These are phyloP conservation scores for Paraglomus brasilianum DNA, from an alignment of 192 early-diverging fungal genomes.

Conservation along the genomic window DNA sequence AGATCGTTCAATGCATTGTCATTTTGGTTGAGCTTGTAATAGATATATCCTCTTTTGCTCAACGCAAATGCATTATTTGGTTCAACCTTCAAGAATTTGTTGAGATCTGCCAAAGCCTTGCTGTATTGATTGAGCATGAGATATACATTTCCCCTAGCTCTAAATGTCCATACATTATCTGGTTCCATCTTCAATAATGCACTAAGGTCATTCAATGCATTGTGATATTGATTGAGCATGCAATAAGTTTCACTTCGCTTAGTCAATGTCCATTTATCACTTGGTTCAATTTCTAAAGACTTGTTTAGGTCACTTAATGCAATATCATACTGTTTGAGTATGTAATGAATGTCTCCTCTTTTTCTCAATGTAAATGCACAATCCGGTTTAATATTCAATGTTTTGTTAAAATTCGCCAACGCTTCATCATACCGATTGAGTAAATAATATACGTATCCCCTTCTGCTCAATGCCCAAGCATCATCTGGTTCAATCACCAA, in stretches of 20 bases:
- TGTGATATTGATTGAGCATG: background rate
- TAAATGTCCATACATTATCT: background rate
- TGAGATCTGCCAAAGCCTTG: constrained; percentile 7
- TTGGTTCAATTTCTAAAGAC: constrained; percentile 24
- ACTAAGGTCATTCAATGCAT: constrained; percentile 13
- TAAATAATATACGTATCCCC: constrained; percentile 9
- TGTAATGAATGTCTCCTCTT: constrained; percentile 4
- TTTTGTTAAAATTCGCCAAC: background rate
- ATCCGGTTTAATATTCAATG: background rate
- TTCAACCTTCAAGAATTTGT: background rate
- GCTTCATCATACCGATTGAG: constrained; percentile 1
- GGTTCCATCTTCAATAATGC: background rate
- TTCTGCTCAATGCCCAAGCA: background rate
- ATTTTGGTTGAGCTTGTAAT: background rate
- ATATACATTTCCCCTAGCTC: constrained; percentile 1
- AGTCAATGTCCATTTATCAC: background rate
- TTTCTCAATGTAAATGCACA: constrained; percentile 5
- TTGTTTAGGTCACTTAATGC: background rate
- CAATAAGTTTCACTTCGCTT: background rate
- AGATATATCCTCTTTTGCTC: background rate
- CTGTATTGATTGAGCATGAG: background rate
- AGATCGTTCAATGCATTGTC: constrained; percentile 4
- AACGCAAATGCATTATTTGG: background rate
- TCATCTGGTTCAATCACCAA: background rate
- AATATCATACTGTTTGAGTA: background rate